These are phyloP conservation scores for Cyclotella choctawhatcheeana DNA, from an alignment of 108 stramenopile genomes.

Conservation along the genomic window DNA sequence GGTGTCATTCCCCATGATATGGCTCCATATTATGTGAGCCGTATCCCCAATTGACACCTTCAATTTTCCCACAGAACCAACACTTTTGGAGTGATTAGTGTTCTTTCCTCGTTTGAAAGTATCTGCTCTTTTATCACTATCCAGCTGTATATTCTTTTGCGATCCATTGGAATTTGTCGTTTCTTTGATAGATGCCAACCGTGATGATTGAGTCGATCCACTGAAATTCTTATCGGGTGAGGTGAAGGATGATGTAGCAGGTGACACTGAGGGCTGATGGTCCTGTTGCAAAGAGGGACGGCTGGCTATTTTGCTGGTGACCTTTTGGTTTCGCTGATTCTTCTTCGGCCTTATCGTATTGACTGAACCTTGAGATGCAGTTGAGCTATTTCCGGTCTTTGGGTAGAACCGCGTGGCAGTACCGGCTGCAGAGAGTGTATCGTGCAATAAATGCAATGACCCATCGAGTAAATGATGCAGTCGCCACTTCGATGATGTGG, in stretches of 20 bases:
- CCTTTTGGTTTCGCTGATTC: background rate
- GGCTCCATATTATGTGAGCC: background rate
- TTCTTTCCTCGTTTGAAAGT: background rate
- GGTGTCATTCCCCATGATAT: background rate
- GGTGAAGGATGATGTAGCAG: conserved; percentile 9
- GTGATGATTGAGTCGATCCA: background rate
- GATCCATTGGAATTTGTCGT: background rate
- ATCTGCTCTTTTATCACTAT: background rate
- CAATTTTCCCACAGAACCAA: background rate
- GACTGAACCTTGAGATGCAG: background rate
- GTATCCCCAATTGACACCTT: conserved; percentile 11
- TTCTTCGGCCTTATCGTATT: too few relatives aligned
- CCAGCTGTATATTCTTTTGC: background rate
- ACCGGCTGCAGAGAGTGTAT: background rate
- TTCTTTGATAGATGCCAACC: background rate
- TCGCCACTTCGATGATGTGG: background rate
- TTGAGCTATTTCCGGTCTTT: background rate
- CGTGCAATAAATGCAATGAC: background rate
- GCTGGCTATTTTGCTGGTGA: background rate
- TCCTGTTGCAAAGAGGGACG: background rate
- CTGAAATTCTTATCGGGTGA: background rate
- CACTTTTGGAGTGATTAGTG: background rate
- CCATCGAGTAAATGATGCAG: conserved; percentile 6
- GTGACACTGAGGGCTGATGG: background rate
- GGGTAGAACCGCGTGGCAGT: conserved; percentile 1